Evolutionary conservation across 306 rosid species (phyloP), one percentile per base, ranked within the genome.

Genomic region (Spatholobus suberectus): DNA sequence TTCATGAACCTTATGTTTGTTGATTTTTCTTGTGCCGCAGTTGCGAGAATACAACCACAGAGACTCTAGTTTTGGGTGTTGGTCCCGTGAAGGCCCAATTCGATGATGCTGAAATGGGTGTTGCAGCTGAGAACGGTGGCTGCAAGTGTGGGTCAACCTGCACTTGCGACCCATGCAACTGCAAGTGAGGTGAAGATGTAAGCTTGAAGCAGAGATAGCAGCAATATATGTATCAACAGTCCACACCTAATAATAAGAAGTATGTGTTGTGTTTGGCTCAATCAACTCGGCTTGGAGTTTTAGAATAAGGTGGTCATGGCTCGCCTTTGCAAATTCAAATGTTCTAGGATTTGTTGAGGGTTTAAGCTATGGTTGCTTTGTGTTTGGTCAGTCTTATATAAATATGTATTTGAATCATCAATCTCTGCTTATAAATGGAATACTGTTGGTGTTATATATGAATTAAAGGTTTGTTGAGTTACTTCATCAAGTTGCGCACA

Each of bases 111-210:
- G 97, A 90, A 79, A 83, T 84, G 86, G 88, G 83, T 7, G 85
- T 52, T 21, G 83, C 49, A 0, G 86, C 88, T 6, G 96, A 83
- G 82, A 67, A 69, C 51, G 88, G 35, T 34, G 90, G 93, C 43
- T 93, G 98, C 92, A 90, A 88, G 85, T 93, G 98, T 49, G 92
- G 94, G 29, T 63, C 67, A 18, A 88, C 73, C 89, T 93, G 96
- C 92, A 75, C 78, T 2, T 93, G 98, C 65, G 67, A 91, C 75
- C 96, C 98, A 3, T 93, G 98, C 91, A 89, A 37, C 54, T 93
- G 97, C 79, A 79, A 91, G 72, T 90, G 92, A 90, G 44, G 3
- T 24, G 12, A 11, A 59, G 8, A 46, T 8, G 32, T 6, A 70
- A 58, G 8, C 34, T 68, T 61, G 70, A 81, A 87, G 88, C 86